Conservation (phyloP, 2,329 filamentous ascomycete genomes). For the Hypocreales sp. region DNA sequence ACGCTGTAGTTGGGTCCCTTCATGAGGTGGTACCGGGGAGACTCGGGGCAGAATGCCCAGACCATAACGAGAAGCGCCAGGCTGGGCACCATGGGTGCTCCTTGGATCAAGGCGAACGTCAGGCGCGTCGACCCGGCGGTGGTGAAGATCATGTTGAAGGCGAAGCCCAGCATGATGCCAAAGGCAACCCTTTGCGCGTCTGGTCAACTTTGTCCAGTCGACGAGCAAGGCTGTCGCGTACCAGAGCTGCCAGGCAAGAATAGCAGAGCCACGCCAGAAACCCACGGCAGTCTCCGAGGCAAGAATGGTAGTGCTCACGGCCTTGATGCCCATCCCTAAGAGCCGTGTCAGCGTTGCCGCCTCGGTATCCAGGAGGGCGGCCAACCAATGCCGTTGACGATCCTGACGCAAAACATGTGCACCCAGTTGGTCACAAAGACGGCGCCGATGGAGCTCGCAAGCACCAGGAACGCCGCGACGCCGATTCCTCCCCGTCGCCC, state of each 20-base stretch:
- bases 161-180: constrained; percentile 19
- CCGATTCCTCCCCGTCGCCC: constrained; percentile 24
- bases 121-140: constrained; percentile 4
- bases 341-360: neutral
- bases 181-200: constrained; percentile 12
- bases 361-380: neutral
- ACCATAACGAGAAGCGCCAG: constrained; percentile 16
- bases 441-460: constrained; percentile 21
- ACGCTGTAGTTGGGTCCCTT: constrained; percentile 20
- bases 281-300: constrained; percentile 29
- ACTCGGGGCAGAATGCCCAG: constrained; percentile 23
- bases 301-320: constrained; percentile 29
- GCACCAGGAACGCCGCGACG: constrained; percentile 21
- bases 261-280: constrained; percentile 30
- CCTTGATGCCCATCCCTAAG: constrained; percentile 30
- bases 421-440: constrained; percentile 18
- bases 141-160: constrained; percentile 21
- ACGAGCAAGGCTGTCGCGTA: too few relatives aligned
- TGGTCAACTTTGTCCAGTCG: constrained; percentile 4
- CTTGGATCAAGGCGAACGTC: constrained; percentile 18
- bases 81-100: constrained; percentile 21
- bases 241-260: constrained; percentile 31
- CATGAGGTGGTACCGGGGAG: constrained; percentile 25
- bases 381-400: constrained; percentile 23
- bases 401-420: constrained; percentile 17